A percentile compares a stretch with the other conserved stretches of the same genome.
These are phyloP conservation scores for Fomitopsis betulina DNA, from an alignment of 1,284 basidiomycete genomes.

Conservation along the genomic window DNA sequence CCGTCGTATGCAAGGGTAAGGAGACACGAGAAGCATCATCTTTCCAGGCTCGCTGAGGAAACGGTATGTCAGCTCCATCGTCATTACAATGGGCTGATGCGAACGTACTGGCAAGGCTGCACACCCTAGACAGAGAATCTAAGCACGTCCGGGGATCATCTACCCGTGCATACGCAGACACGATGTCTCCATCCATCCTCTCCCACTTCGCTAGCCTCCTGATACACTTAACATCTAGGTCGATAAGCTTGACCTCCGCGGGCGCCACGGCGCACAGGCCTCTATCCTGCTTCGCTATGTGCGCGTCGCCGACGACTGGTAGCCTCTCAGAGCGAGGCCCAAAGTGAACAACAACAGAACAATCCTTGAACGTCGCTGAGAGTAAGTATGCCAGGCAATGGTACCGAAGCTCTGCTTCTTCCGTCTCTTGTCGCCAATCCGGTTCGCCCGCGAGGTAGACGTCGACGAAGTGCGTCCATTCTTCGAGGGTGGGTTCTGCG, in stretches of 20 bases:
- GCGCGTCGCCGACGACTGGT: background rate
- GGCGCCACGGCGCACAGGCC: background rate
- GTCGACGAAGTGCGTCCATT: constrained; percentile 28
- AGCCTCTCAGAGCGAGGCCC: background rate
- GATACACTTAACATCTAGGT: constrained; percentile 82
- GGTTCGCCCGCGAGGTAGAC: constrained; percentile 38
- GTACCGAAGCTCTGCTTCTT: constrained; percentile 39
- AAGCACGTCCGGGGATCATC: constrained; percentile 11
- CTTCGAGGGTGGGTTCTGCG: constrained; percentile 21
- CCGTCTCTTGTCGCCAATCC: constrained; percentile 23
- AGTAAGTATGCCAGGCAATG: constrained; percentile 76
- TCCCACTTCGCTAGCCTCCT: constrained; percentile 68
- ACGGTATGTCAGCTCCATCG: background rate
- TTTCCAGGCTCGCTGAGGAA: background rate
- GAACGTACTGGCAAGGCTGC: background rate
- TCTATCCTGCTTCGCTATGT: background rate
- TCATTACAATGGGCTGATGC: background rate
- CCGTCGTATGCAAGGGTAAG: background rate
- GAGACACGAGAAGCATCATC: background rate
- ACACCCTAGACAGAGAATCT: constrained; percentile 2
- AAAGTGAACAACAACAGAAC: constrained; percentile 73
- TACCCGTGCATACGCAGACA: constrained; percentile 36
- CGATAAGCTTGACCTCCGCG: constrained; percentile 66
- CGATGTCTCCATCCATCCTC: constrained; percentile 70
- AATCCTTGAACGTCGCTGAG: constrained; percentile 95